Evolutionary conservation across 495 filamentous ascomycete genomes (phyloP).

Genomic region (Bacidia gigantensis): DNA sequence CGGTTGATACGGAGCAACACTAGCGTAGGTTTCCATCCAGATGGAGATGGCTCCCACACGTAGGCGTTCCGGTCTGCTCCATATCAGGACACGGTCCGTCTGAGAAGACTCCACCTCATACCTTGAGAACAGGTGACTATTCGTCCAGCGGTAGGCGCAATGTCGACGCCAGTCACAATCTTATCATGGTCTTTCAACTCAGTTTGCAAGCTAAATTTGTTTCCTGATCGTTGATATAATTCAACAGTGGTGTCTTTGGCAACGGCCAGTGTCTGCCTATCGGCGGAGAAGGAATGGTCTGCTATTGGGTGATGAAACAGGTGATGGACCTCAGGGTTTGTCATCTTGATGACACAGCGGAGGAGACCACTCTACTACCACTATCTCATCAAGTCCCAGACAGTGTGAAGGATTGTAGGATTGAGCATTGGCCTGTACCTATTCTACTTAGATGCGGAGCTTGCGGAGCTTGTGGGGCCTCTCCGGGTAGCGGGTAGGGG

Average conservation of each 20-base stretch:
- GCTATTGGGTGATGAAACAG: constrained; percentile 94
- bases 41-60: constrained; percentile 85
- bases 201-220: constrained; percentile 69
- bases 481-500: no score
- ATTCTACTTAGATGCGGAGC: no score
- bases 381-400: no score
- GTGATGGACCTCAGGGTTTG: constrained; percentile 80
- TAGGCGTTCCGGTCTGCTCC: constrained; percentile 82
- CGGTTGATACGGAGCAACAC: constrained; percentile 95
- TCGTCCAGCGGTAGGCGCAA: constrained; percentile 74
- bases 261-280: constrained; percentile 78
- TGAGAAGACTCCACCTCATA: constrained; percentile 22
- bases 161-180: constrained; percentile 88
- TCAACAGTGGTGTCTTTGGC: constrained; percentile 84
- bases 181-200: constrained; percentile 95
- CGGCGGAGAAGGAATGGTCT: constrained; percentile 94
- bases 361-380: constrained; percentile 99
- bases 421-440: no score
- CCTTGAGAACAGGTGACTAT: constrained; percentile 98
- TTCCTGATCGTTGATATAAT: constrained; percentile 64
- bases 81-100: not conserved
- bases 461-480: no score
- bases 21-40: constrained; percentile 91
- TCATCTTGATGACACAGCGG: constrained; percentile 51
- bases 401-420: no score